Evolutionary conservation across 345 rosid genomes (phyloP).

Genomic region (Acer campestre): DNA sequence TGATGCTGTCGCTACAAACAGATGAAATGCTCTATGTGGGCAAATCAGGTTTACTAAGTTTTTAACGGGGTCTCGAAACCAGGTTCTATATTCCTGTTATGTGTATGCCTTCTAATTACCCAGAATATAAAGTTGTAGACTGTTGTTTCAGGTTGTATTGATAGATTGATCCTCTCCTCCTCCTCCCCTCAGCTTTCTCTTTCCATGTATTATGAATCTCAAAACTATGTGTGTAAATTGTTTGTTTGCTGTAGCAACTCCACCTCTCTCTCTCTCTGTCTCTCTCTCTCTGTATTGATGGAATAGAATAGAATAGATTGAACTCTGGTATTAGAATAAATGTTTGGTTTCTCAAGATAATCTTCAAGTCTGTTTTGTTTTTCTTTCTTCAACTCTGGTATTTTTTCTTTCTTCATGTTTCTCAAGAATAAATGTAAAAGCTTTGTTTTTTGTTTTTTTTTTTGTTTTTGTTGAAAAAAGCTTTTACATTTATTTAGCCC

Average conservation of each 20-base stretch:
- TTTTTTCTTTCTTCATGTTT: no score
- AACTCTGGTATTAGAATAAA: neutral
- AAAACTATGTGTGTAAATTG: conserved; percentile 11
- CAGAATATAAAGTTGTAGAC: conserved; percentile 10
- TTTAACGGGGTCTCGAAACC: conserved; percentile 2
- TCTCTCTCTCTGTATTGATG: neutral
- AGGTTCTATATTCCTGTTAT: conserved; percentile 6
- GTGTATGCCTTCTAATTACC: neutral
- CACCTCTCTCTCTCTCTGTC: neutral
- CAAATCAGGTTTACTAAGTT: neutral
- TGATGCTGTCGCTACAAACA: neutral
- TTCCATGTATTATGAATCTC: conserved; percentile 11
- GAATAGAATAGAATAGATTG: neutral
- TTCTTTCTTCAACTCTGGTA: no score
- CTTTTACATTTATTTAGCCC: no score
- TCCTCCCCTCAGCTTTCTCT: neutral
- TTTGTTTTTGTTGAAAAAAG: no score
- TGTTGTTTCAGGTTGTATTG: neutral
- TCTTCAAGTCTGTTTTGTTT: neutral
- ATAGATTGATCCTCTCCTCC: neutral
- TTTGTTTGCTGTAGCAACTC: conserved; percentile 13
- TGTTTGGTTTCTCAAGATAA: neutral
- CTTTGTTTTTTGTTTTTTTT: no score
- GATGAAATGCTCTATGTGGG: neutral
- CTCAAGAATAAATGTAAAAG: no score